These are phyloP conservation scores for Ogataea haglerorum DNA, from an alignment of 805 yeast genomes.

Conservation along the genomic window DNA sequence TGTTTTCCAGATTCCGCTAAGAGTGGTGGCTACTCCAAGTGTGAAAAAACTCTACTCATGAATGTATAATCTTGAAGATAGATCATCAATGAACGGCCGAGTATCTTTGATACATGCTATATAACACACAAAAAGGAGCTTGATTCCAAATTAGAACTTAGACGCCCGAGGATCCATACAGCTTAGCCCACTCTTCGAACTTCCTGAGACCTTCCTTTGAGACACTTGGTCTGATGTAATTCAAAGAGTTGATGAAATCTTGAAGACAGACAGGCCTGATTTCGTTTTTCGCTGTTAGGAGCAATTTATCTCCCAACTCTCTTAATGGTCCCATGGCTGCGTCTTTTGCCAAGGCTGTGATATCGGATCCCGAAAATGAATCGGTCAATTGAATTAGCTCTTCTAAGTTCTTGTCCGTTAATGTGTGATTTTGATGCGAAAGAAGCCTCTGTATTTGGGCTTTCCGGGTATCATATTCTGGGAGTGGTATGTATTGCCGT, in stretches of 20 bases:
- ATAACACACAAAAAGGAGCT: no score
- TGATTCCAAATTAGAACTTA: conserved; percentile 25
- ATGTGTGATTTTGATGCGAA: conserved; percentile 66
- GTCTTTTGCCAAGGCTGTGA: conserved; percentile 91
- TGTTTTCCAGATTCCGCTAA: conserved; percentile 14
- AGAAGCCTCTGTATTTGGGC: conserved; percentile 68
- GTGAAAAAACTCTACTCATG: not conserved
- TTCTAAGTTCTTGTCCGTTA: conserved; percentile 60
- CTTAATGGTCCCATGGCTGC: conserved; percentile 98
- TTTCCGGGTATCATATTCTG: conserved; percentile 78
- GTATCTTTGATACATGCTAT: not conserved
- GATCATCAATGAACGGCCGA: not conserved
- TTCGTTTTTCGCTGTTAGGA: conserved; percentile 64
- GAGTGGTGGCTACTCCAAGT: not conserved
- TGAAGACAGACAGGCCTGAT: conserved; percentile 70
- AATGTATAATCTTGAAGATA: not conserved
- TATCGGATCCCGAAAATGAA: conserved; percentile 83
- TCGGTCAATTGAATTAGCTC: conserved; percentile 59
- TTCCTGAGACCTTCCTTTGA: conserved; percentile 71
- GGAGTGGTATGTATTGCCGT: conserved; percentile 89
- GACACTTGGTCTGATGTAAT: conserved; percentile 83
- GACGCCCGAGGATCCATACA: conserved; percentile 87
- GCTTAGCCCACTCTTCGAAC: conserved; percentile 86
- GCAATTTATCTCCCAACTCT: conserved; percentile 78
- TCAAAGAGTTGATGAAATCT: conserved; percentile 76